Conservation (phyloP, 1,284 basidiomycete species). For the Cutaneotrichosporon curvatum region DNA sequence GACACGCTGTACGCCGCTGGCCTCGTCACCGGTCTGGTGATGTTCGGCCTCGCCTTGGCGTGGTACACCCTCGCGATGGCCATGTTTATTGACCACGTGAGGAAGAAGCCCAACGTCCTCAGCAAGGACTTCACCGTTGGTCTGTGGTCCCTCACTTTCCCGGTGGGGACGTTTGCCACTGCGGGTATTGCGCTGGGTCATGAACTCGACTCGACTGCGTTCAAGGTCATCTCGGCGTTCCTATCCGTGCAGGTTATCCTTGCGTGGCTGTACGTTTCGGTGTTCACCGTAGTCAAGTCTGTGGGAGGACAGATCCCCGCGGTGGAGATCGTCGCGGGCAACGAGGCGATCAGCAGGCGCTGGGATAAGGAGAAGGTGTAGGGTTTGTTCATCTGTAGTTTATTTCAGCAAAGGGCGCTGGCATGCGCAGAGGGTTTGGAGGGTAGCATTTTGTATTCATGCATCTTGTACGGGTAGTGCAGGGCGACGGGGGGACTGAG, state of each 20-base stretch:
- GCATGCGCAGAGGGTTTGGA: too few relatives aligned
- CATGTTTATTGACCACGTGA: constrained; percentile 26
- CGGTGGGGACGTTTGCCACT: constrained; percentile 55
- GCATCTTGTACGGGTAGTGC: too few relatives aligned
- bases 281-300: constrained; percentile 43
- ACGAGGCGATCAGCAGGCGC: too few relatives aligned
- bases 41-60: constrained; percentile 49
- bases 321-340: too few relatives aligned
- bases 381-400: too few relatives aligned
- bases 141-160: constrained; percentile 46
- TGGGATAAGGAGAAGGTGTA: too few relatives aligned
- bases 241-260: constrained; percentile 53
- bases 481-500: too few relatives aligned
- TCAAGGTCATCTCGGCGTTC: constrained; percentile 53
- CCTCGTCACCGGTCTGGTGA: constrained; percentile 37
- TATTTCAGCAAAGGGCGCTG: too few relatives aligned
- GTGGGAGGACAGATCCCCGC: too few relatives aligned
- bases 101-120: constrained; percentile 18
- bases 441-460: too few relatives aligned
- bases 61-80: constrained; percentile 46
- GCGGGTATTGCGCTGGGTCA: constrained; percentile 54
- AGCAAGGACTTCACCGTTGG: constrained; percentile 28
- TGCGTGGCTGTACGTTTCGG: constrained; percentile 55
- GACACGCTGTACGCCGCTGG: constrained; percentile 47
- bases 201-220: constrained; percentile 53